phyloP scores from a whole-genome alignment of 1,139 yeast species.

The Taphrina populina region DNA sequence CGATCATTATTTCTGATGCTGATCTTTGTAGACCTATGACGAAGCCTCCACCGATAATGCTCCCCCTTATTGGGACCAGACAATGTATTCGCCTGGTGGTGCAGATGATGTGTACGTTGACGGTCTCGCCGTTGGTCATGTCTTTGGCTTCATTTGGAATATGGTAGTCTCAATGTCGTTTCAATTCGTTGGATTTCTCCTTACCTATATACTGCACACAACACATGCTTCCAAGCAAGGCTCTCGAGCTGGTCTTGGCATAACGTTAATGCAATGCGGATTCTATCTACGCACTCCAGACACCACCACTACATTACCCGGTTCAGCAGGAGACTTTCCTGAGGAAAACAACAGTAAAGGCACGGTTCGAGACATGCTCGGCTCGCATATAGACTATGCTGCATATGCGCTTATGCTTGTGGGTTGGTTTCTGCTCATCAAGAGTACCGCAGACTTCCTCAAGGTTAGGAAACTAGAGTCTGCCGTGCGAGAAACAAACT shows the following conservation, averaged over 20 bases:
- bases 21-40: constrained; percentile 53
- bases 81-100: constrained; percentile 78
- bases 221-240: constrained; percentile 98
- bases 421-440: constrained; percentile 65
- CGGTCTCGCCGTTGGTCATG: constrained; percentile 93
- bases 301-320: constrained; percentile 45
- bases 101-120: constrained; percentile 88
- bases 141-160: constrained; percentile 87
- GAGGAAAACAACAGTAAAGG: constrained; percentile 48
- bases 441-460: constrained; percentile 68
- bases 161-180: constrained; percentile 76
- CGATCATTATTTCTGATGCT: not conserved
- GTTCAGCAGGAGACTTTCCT: constrained; percentile 52
- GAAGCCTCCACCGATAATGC: constrained; percentile 94
- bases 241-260: constrained; percentile 86
- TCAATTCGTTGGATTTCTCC: constrained; percentile 87
- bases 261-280: constrained; percentile 77
- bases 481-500: constrained; percentile 50
- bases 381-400: constrained; percentile 45
- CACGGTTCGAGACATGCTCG: constrained; percentile 42
- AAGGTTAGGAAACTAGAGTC: constrained; percentile 76
- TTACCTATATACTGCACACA: constrained; percentile 87
- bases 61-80: constrained; percentile 96
- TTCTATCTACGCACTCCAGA: constrained; percentile 62
- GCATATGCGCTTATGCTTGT: constrained; percentile 64